Conservation (phyloP, 176 grass and related monocot genomes). For the Hyparrhenia diplandra region DNA sequence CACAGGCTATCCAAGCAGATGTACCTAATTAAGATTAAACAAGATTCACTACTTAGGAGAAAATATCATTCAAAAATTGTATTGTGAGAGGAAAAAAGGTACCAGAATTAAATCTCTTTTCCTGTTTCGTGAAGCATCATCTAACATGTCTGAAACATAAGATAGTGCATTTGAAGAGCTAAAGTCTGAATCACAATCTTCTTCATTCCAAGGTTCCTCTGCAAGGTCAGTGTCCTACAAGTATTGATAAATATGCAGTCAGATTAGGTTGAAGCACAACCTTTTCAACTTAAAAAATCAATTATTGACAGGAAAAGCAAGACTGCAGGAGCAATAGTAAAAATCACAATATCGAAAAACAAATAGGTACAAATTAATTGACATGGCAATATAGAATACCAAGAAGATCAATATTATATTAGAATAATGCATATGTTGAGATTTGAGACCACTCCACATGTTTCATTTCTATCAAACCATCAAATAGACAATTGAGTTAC, state of each 20-base stretch:
- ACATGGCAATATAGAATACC: neutral
- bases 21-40: slow-evolving; percentile 58
- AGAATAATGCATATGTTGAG: neutral
- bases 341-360: neutral
- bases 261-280: slow-evolving; percentile 4
- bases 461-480: slow-evolving; percentile 13
- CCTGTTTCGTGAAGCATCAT: slow-evolving; percentile 59
- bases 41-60: slow-evolving; percentile 27
- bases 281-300: slow-evolving; percentile 23
- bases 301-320: slow-evolving; percentile 11
- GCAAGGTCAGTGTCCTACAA: slow-evolving; percentile 35
- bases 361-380: neutral
- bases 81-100: neutral
- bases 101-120: slow-evolving; percentile 91
- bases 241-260: slow-evolving; percentile 24
- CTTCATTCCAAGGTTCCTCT: slow-evolving; percentile 31
- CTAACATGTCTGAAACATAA: slow-evolving; percentile 51
- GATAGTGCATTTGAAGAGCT: slow-evolving; percentile 40
- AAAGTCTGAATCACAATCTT: slow-evolving; percentile 40
- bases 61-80: slow-evolving; percentile 8
- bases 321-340: neutral
- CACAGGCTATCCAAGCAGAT: slow-evolving; percentile 77
- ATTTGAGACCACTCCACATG: slow-evolving; percentile 12
- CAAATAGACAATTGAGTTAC: slow-evolving; percentile 5
- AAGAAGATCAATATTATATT: neutral